Base-by-base conservation (phyloP, 495 filamentous ascomycete genomes). In the Trichoderma erinaceum region DNA sequence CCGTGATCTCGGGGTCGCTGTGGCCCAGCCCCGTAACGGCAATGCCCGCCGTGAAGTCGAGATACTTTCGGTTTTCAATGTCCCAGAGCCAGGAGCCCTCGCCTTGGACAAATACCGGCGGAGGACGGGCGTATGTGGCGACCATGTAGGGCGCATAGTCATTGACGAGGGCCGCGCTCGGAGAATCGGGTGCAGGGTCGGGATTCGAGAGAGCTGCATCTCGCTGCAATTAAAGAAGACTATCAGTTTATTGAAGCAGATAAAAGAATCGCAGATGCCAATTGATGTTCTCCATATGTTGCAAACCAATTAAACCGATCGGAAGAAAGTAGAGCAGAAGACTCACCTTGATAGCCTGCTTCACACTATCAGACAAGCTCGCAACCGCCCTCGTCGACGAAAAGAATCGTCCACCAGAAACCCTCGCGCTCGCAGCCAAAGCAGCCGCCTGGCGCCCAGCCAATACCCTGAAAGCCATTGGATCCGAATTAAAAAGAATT, bases 31-130 rank as follows among this genome's bases (percentile, higher is more conserved):
- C 87, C 79, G 92, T 97, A 68, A 99, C 95, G 3, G 96, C 96
- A 74, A 99, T 99, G 41, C 95, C 95, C 10, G 93, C 90, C 0
- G 93, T 98, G 69, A 98, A 89, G 79, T 99, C 95, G 32, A 99
- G 82, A 74, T 97, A 99, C 70, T 86, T 87, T 64, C 91, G 81
- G 75, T 94, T 90, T 79, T 97, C 92, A 65, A 95, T 77, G 77
- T 99, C 95, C 87, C 87, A 97, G 63, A 99, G 75, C 74, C 93
- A 92, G 66, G 87, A 92, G 1, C 95, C 95, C 71, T 89, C 80
- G 67, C 93, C 95, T 73, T 87, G 92, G 63, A 91, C 85, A 78
- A 99, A 97, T 77, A 97, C 87, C 10, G 91, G 92, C 46, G 88
- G 82, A n/a, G 95, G 94, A 44, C 95, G 90, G 66, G 91, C 88